Conservation (phyloP, 192 early-diverging fungal species). For the Chytriomyces confervae region DNA sequence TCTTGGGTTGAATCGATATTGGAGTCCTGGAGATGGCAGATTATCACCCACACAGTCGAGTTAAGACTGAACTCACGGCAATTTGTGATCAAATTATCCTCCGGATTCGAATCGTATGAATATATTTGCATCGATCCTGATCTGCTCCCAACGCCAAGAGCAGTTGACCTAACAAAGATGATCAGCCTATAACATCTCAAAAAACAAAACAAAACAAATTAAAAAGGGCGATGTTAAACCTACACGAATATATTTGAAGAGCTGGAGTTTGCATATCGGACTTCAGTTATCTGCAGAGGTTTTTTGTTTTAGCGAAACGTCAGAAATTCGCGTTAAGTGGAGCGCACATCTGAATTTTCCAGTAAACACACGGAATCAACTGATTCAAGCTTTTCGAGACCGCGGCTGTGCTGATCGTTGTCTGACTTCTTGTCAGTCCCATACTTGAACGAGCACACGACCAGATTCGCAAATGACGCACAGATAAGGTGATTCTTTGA, state of each 20-base stretch:
- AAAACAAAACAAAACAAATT: background rate
- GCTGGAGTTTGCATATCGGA: too few species aligned
- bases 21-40: background rate
- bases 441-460: background rate
- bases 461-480: background rate
- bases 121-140: slow-evolving; percentile 10
- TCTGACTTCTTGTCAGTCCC: too few species aligned
- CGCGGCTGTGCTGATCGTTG: too few species aligned
- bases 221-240: background rate
- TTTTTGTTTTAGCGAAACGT: too few species aligned
- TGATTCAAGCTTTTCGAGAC: too few species aligned
- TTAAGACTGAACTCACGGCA: background rate
- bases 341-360: too few species aligned
- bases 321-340: too few species aligned
- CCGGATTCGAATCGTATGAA: background rate
- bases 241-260: background rate
- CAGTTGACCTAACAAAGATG: slow-evolving; percentile 6
- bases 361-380: too few species aligned
- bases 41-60: too few species aligned
- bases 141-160: background rate
- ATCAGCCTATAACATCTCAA: background rate
- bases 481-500: background rate
- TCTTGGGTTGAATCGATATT: slow-evolving; percentile 13
- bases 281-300: too few species aligned
- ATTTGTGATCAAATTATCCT: background rate